Base-by-base conservation (phyloP, 768 basidiomycete species). In the Lentinula guzmanii region DNA sequence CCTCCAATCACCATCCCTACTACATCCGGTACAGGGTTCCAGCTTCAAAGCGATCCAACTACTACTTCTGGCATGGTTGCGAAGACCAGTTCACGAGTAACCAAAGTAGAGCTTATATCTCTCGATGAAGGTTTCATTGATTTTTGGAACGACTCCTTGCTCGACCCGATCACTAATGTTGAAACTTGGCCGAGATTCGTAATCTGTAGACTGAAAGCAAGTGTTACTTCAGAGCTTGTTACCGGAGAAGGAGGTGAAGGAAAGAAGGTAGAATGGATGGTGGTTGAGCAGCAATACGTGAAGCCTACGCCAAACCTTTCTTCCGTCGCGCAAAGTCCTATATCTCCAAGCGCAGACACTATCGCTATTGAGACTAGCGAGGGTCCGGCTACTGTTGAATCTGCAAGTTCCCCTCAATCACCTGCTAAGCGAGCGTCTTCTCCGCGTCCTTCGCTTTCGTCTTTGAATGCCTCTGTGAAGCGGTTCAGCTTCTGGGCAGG, bases 121-220 rank as follows among this genome's bases (percentile, higher is more conserved):
- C 68, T 93, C 10, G 91, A 93, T 66, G 90, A 92, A 66, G 89
- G 90, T 1, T 92, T 93, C 70, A 73, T 91, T 58, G 90, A 93
- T 70, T 91, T 91, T 69, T 92, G 90, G 89, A 81, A 79, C 55
- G 90, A 93, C 67, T 81, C 89, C 1, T 68, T 91, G 35, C 74
- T 86, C 15, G 90, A 93, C 66, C 84, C 88, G 16, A 80, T 90
- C 61, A 76, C 87, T 0, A 41, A 56, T 43, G 4, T 18, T 5
- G 70, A 77, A 1, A 71, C 74, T 46, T 91, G 86, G 89, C 90
- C 89, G 11, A 73, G 78, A 4, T 90, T 91, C 65, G 80, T 88
- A 43, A 69, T 92, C 13, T 89, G 87, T 70, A 86, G 86, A 69
- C 79, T 93, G 56, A 87, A 84, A 68, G 64, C 76, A 9, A 66